Conservation (phyloP, 176 grass and related monocot genomes). For the Triticum turgidum region DNA sequence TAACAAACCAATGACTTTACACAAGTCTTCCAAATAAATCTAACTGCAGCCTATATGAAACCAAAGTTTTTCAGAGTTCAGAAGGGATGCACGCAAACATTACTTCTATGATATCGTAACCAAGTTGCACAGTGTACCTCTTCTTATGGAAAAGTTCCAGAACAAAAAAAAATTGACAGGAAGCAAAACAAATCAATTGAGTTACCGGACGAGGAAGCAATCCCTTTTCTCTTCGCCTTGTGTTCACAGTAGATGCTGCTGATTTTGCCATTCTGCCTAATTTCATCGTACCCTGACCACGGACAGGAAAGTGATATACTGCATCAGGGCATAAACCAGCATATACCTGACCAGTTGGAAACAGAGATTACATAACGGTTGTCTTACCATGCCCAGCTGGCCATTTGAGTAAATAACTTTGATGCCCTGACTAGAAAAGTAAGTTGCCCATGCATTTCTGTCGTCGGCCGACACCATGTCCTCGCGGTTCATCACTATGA, state of each 20-base stretch:
- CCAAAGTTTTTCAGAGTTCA: background rate
- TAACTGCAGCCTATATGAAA: slow-evolving; percentile 2
- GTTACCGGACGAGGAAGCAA: slow-evolving; percentile 89
- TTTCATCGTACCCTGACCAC: slow-evolving; percentile 84
- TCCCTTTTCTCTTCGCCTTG: slow-evolving; percentile 86
- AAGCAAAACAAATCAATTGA: slow-evolving; percentile 3
- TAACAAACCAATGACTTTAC: background rate
- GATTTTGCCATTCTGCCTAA: slow-evolving; percentile 88
- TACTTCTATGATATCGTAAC: background rate
- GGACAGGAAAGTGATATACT: slow-evolving; percentile 2
- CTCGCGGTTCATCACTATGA: slow-evolving; percentile 94
- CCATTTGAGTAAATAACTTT: slow-evolving; percentile 93
- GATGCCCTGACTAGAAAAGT: slow-evolving; percentile 77
- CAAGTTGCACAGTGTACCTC: background rate
- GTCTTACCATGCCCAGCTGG: slow-evolving; percentile 88
- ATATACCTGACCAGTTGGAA: background rate
- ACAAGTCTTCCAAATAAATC: background rate
- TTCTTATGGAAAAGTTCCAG: background rate
- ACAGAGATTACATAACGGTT: slow-evolving; percentile 3
- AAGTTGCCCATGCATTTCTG: slow-evolving; percentile 88
- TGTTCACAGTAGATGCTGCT: slow-evolving; percentile 75
- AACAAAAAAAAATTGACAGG: background rate
- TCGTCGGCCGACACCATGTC: slow-evolving; percentile 90
- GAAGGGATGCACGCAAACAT: background rate
- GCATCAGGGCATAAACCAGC: background rate